Evolutionary conservation across 495 filamentous ascomycete species (phyloP).

Genomic region (Penicillium silybi): DNA sequence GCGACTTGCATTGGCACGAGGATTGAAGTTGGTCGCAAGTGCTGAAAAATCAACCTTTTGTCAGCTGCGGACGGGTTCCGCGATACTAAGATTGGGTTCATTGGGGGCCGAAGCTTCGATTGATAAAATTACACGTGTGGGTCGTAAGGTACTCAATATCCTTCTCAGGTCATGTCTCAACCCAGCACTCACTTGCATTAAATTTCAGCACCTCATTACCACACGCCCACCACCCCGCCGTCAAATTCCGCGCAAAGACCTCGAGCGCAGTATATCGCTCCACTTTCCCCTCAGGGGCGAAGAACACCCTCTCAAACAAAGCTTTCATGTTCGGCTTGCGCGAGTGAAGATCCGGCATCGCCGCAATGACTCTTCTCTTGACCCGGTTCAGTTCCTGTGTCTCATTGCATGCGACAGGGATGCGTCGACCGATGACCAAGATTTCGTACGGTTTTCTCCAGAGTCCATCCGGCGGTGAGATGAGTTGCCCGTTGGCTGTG

Average conservation of each 20-base stretch:
- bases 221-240: constrained; percentile 85
- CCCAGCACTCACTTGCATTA: constrained; percentile 69
- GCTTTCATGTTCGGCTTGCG: constrained; percentile 73
- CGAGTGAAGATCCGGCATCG: constrained; percentile 88
- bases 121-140: background rate
- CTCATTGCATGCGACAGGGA: constrained; percentile 11
- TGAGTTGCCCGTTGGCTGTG: constrained; percentile 64
- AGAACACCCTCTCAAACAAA: constrained; percentile 50
- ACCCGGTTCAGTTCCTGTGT: background rate
- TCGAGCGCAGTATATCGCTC: constrained; percentile 64
- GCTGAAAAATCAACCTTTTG: constrained; percentile 7
- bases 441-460: constrained; percentile 89
- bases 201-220: constrained; percentile 84
- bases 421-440: constrained; percentile 61
- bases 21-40: background rate
- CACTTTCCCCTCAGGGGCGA: constrained; percentile 1
- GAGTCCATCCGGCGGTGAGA: constrained; percentile 60
- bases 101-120: too few species aligned
- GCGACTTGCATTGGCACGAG: background rate
- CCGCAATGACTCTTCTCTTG: constrained; percentile 59
- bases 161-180: too few species aligned
- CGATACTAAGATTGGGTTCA: too few species aligned
- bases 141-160: too few species aligned
- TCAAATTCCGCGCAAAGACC: constrained; percentile 83
- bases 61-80: constrained; percentile 11